Base-by-base conservation (phyloP, 148 eudicot genomes). In the Cornus suecica region DNA sequence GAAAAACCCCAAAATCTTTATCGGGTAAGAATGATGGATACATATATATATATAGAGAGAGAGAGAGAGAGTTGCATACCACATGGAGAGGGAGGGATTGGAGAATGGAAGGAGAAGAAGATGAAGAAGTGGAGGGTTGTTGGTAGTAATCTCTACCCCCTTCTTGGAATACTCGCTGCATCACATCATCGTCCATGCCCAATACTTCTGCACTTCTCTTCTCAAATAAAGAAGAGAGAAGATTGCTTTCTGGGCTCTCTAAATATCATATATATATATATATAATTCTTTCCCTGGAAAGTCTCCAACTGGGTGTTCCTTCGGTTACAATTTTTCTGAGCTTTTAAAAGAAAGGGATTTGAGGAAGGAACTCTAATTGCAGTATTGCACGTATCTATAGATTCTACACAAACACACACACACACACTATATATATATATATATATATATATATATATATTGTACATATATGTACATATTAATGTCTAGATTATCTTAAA, bases 71-170 rank as follows among this genome's bases (percentile, higher is more conserved):
- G 15, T 16, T 74, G 58, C 79, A 51, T 86, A 96, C 99, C 90
- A 90, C 98, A 78, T 93, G 99, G 64, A 96, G 93, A 78, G 99
- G 96, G 37, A 96, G 98, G 34, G 99, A 92, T 77, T 96, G 99
- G 67, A 96, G 97, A 71, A 96, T 96, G 5, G 99, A 95, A 52
- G 99, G 93, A 52, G 95, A 77, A 15, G 90, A 87, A 70, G 93
- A 94, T 1, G 97, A 83, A 29, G 97, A 92, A 60, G 97, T 87
- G 29, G 98, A 83, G 22, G 98, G 88, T 76, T 90, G 94, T 14
- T 92, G 96, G 69, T 86, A 88, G 69, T 80, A 91, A 74, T 96
- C 97, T 29, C 98, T 69, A 29, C 97, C 98, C 20, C 98, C 97
- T 81, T 87, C 99, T 77, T 96, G 87, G 45, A 96, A 86, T 11